phyloP scores from a whole-genome alignment of 1,139 yeast species.

The Geotrichum candidum region DNA sequence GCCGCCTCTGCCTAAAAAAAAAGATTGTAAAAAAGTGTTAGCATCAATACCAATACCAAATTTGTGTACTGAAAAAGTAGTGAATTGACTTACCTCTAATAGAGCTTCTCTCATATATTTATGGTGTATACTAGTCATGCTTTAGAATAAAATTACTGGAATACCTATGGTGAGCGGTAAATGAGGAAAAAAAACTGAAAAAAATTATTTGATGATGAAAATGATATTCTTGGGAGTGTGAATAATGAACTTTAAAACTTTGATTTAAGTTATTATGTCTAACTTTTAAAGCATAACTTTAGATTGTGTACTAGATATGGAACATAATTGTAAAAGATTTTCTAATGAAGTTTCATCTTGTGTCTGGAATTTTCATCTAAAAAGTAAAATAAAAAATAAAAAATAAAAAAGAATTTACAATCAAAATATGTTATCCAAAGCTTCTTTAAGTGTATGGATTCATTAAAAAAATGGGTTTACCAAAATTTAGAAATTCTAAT shows the following conservation, averaged over 20 bases:
- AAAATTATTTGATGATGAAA: not conserved
- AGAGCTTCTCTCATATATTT: slow-evolving; percentile 48
- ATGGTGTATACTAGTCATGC: slow-evolving; percentile 23
- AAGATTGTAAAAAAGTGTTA: not conserved
- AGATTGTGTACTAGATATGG: too few relatives aligned
- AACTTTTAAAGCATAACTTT: too few relatives aligned
- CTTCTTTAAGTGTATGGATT: too few relatives aligned
- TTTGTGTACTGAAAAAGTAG: not conserved
- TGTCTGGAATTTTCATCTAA: too few relatives aligned
- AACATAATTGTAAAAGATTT: too few relatives aligned
- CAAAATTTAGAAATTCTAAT: too few relatives aligned
- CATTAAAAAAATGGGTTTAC: too few relatives aligned
- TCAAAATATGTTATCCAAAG: too few relatives aligned
- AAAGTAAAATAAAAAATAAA: too few relatives aligned
- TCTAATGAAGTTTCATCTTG: too few relatives aligned
- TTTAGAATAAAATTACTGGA: not conserved
- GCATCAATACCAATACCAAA: not conserved
- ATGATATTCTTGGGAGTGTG: not conserved
- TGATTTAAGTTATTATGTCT: not conserved
- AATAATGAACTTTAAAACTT: not conserved
- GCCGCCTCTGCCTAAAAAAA: slow-evolving; percentile 48
- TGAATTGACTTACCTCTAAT: slow-evolving; percentile 27
- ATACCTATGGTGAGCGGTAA: not conserved
- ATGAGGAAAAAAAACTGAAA: not conserved
- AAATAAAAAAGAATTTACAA: too few relatives aligned